phyloP scores from a whole-genome alignment of 1,139 yeast species.

The Meyerozyma elateridarum region DNA sequence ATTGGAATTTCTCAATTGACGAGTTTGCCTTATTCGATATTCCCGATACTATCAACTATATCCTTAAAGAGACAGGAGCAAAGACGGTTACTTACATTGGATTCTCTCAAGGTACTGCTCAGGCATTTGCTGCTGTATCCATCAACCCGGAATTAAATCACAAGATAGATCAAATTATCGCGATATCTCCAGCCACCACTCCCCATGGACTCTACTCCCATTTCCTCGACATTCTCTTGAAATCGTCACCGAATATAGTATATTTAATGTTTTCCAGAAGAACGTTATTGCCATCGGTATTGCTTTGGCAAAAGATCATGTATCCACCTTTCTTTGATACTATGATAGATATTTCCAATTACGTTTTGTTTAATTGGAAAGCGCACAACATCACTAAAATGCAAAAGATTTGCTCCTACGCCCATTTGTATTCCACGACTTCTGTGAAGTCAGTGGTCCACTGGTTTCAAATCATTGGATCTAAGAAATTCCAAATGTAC shows the following conservation, averaged over 20 bases:
- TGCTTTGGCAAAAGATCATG: slow-evolving; percentile 77
- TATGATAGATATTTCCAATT: slow-evolving; percentile 66
- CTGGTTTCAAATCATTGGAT: slow-evolving; percentile 89
- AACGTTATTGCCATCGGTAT: slow-evolving; percentile 69
- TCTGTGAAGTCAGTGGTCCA: slow-evolving; percentile 90
- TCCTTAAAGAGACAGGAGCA: slow-evolving; percentile 21
- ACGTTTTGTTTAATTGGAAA: slow-evolving; percentile 72
- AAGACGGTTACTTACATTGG: slow-evolving; percentile 66
- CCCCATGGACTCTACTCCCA: slow-evolving; percentile 80
- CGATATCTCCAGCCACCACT: slow-evolving; percentile 91
- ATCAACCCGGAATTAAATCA: slow-evolving; percentile 64
- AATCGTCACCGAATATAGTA: slow-evolving; percentile 73
- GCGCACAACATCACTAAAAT: slow-evolving; percentile 61
- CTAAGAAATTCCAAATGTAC: slow-evolving; percentile 84
- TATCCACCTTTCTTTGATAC: slow-evolving; percentile 79
- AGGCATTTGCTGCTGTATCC: slow-evolving; percentile 76
- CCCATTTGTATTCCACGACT: slow-evolving; percentile 85
- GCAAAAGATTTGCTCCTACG: slow-evolving; percentile 74
- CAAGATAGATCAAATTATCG: slow-evolving; percentile 68
- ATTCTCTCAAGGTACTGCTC: slow-evolving; percentile 90
- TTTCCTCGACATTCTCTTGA: slow-evolving; percentile 69
- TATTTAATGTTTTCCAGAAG: slow-evolving; percentile 71
- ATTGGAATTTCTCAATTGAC: slow-evolving; percentile 46
- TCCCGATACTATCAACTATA: slow-evolving; percentile 40
- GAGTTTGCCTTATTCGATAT: slow-evolving; percentile 47